Conservation (phyloP, 2,329 filamentous ascomycete species). For the Fusarium nodosum region DNA sequence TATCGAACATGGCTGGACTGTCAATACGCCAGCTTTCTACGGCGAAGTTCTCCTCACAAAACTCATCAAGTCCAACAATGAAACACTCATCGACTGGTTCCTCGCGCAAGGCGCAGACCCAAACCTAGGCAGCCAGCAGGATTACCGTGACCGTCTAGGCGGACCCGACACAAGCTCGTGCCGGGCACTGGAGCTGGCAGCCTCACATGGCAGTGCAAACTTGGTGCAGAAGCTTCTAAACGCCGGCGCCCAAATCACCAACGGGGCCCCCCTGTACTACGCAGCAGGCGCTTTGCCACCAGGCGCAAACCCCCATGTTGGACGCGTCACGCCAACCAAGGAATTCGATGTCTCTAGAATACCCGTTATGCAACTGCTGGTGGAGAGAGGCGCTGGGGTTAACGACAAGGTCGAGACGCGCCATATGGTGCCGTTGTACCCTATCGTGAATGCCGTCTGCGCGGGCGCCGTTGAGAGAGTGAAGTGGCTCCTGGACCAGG, state of each 20-base stretch:
- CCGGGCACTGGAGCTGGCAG: constrained; percentile 28
- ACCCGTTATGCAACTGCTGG: constrained; percentile 34
- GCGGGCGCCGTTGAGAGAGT: constrained; percentile 38
- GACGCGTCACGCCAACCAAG: constrained; percentile 3
- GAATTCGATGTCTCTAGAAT: constrained; percentile 30
- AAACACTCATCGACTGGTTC: constrained; percentile 39
- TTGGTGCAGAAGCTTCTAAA: constrained; percentile 29
- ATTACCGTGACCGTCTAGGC: not conserved
- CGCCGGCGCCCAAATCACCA: constrained; percentile 28
- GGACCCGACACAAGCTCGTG: constrained; percentile 15
- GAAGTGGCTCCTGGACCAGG: constrained; percentile 37
- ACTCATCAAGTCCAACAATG: constrained; percentile 14
- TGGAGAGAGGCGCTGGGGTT: constrained; percentile 31
- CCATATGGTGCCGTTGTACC: constrained; percentile 26
- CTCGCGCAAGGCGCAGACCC: constrained; percentile 38
- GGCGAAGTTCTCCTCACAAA: constrained; percentile 22
- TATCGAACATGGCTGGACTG: constrained; percentile 27
- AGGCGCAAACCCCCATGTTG: constrained; percentile 4
- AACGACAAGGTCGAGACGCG: constrained; percentile 21
- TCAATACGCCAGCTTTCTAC: constrained; percentile 14
- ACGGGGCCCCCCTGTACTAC: constrained; percentile 36
- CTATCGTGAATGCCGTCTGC: constrained; percentile 40
- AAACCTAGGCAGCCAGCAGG: constrained; percentile 33
- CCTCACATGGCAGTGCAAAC: constrained; percentile 9
- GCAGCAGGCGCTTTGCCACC: constrained; percentile 27